Evolutionary conservation across 352 stramenopile genomes (phyloP).

Genomic region (Phytophthora lateralis): DNA sequence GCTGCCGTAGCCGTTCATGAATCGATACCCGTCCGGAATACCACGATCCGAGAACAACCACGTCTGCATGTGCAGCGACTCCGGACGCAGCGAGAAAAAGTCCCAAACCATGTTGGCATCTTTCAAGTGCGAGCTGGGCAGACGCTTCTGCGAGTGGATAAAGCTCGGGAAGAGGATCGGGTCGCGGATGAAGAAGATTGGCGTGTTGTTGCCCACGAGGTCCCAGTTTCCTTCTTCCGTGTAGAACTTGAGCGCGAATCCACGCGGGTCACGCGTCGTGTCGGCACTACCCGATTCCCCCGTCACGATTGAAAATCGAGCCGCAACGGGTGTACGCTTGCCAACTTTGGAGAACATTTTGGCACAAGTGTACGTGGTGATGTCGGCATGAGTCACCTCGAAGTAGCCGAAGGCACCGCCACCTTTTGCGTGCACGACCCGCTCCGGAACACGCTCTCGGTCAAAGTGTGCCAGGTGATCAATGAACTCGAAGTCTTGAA

Average conservation of each 20-base stretch:
- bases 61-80: slow-evolving; percentile 82
- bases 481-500: slow-evolving; percentile 43
- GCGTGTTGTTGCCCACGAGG: slow-evolving; percentile 90
- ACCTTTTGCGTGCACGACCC: slow-evolving; percentile 44
- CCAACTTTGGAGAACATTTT: slow-evolving; percentile 82
- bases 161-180: slow-evolving; percentile 91
- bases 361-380: slow-evolving; percentile 73
- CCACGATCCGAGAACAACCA: slow-evolving; percentile 88
- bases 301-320: slow-evolving; percentile 85
- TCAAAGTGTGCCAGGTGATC: slow-evolving; percentile 46
- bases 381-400: slow-evolving; percentile 75
- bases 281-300: slow-evolving; percentile 73
- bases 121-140: slow-evolving; percentile 81
- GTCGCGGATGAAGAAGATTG: slow-evolving; percentile 92
- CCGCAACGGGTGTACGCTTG: slow-evolving; percentile 84
- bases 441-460: slow-evolving; percentile 38
- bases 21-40: slow-evolving; percentile 80
- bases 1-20: slow-evolving; percentile 90
- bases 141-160: slow-evolving; percentile 91
- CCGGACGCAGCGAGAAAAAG: slow-evolving; percentile 84
- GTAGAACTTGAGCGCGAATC: slow-evolving; percentile 93
- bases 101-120: slow-evolving; percentile 89
- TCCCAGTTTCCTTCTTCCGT: slow-evolving; percentile 92
- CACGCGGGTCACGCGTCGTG: slow-evolving; percentile 81
- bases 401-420: slow-evolving; percentile 93